Conservation (phyloP, 768 basidiomycete species). For the Sistotremastrum suecicum region DNA sequence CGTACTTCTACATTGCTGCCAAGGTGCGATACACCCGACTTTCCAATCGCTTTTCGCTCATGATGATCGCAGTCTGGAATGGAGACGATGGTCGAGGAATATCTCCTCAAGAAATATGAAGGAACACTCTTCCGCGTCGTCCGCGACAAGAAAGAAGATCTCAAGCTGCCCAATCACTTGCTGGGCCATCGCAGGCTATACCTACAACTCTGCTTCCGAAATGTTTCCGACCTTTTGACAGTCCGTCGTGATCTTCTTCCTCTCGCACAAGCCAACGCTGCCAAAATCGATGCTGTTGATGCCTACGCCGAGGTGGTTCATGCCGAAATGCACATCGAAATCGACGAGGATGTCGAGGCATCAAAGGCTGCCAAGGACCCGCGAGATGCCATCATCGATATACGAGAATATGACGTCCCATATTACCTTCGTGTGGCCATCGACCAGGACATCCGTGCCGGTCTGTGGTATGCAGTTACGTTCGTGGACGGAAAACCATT, state of each 20-base stretch:
- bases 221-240: constrained; percentile 80
- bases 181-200: constrained; percentile 87
- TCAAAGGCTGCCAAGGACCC: constrained; percentile 49
- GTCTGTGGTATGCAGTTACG: constrained; percentile 90
- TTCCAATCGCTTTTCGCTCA: constrained; percentile 2
- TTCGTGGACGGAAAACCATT: constrained; percentile 69
- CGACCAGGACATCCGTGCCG: constrained; percentile 94
- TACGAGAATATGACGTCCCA: constrained; percentile 92
- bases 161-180: constrained; percentile 90
- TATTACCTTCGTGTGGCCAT: constrained; percentile 99
- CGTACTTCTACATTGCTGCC: constrained; percentile 88
- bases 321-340: constrained; percentile 50
- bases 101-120: constrained; percentile 88
- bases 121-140: constrained; percentile 68
- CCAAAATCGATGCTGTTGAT: constrained; percentile 90
- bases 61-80: constrained; percentile 46
- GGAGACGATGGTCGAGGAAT: constrained; percentile 88
- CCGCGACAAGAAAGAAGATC: constrained; percentile 82
- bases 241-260: constrained; percentile 85
- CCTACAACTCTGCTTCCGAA: constrained; percentile 80
- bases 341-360: constrained; percentile 51
- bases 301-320: constrained; percentile 95
- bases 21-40: constrained; percentile 40
- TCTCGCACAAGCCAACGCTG: constrained; percentile 76
- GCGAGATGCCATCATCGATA: constrained; percentile 84